Conservation (phyloP, 2,329 filamentous ascomycete species). For the Seiridium unicorne region DNA sequence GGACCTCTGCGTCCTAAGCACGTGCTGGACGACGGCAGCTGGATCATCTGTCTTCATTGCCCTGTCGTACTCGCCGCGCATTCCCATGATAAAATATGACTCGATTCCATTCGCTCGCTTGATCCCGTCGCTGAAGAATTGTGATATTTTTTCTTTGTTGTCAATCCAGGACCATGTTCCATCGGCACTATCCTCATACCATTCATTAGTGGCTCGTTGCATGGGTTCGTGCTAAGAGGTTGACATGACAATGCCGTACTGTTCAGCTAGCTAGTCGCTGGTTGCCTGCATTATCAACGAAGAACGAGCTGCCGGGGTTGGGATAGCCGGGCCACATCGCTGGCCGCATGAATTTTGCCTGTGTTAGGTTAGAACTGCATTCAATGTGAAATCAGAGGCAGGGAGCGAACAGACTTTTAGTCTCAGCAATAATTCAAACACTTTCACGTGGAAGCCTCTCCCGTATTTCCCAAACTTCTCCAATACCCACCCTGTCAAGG, state of each 20-base stretch:
- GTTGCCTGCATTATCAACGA: slow-evolving; percentile 58
- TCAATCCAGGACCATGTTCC: slow-evolving; percentile 61
- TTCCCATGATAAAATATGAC: slow-evolving; percentile 56
- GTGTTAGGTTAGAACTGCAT: neutral
- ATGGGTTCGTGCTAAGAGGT: slow-evolving; percentile 67
- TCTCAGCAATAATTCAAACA: slow-evolving; percentile 63
- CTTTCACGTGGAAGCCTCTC: slow-evolving; percentile 56
- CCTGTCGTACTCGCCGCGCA: slow-evolving; percentile 58
- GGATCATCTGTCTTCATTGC: slow-evolving; percentile 49
- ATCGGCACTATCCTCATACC: slow-evolving; percentile 34
- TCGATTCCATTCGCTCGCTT: slow-evolving; percentile 54
- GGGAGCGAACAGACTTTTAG: slow-evolving; percentile 33
- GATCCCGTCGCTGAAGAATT: slow-evolving; percentile 57
- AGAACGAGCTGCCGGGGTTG: slow-evolving; percentile 54
- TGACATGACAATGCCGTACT: slow-evolving; percentile 63
- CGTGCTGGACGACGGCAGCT: slow-evolving; percentile 47
- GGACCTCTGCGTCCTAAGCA: slow-evolving; percentile 53
- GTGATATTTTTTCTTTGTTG: slow-evolving; percentile 52
- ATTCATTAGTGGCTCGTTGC: slow-evolving; percentile 55
- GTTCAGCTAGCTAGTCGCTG: slow-evolving; percentile 53
- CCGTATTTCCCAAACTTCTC: slow-evolving; percentile 47
- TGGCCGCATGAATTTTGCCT: slow-evolving; percentile 66
- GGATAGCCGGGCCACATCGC: slow-evolving; percentile 58
- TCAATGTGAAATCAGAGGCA: no score
- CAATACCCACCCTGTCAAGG: slow-evolving; percentile 38